Conservation (phyloP, 225 moss, liverwort and hornwort genomes). For the Asterella californica region DNA sequence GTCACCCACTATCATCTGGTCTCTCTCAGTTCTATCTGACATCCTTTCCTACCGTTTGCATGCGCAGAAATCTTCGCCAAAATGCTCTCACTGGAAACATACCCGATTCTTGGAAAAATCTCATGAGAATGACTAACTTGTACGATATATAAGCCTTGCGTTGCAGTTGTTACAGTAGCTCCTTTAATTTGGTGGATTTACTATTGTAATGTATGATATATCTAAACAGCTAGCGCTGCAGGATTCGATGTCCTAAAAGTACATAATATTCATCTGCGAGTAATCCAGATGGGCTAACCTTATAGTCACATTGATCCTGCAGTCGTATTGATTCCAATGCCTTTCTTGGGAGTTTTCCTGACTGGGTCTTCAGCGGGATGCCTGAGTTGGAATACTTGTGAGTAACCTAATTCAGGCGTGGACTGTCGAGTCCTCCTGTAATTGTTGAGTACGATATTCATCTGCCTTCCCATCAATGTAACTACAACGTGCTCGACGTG, state of each 20-base stretch:
- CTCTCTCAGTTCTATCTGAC: too few species aligned
- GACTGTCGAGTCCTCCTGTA: too few species aligned
- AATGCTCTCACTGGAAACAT: constrained; percentile 21
- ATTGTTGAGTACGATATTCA: neutral
- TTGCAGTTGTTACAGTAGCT: neutral
- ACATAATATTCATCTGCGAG: neutral
- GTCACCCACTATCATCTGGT: too few species aligned
- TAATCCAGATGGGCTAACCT: neutral
- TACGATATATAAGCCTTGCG: constrained; percentile 1
- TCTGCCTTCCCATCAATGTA: neutral
- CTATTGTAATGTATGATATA: neutral
- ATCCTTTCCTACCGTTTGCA: too few species aligned
- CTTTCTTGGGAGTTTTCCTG: constrained; percentile 10
- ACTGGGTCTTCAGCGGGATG: constrained; percentile 14
- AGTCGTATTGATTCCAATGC: constrained; percentile 15
- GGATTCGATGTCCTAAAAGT: neutral
- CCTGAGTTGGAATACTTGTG: neutral
- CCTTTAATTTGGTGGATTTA: neutral
- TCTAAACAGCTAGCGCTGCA: neutral
- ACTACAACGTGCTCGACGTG: neutral
- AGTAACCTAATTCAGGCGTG: neutral
- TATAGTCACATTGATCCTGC: neutral
- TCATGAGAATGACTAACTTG: constrained; percentile 4
- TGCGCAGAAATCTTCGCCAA: constrained; percentile 10
- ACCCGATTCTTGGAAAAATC: constrained; percentile 24